A percentile compares a stretch with the other conserved stretches of the same genome.
Conservation (phyloP, 345 rosid genomes). For the Boechera stricta region DNA sequence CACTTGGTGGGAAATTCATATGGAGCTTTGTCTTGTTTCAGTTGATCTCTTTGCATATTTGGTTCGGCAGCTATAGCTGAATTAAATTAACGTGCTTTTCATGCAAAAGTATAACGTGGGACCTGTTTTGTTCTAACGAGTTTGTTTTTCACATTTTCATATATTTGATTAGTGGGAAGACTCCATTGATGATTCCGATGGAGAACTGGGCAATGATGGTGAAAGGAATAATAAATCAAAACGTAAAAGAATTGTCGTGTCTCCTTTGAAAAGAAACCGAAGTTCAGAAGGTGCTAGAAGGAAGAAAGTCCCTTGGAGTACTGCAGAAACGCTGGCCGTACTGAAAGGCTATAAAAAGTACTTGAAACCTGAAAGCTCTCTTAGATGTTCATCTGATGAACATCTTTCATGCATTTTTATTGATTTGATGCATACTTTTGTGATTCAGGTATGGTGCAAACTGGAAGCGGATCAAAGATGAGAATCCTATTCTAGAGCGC, state of each 20-base stretch:
- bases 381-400: slow-evolving; percentile 8
- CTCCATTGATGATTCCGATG: slow-evolving; percentile 41
- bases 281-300: slow-evolving; percentile 29
- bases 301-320: slow-evolving; percentile 35
- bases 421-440: slow-evolving; percentile 24
- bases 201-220: slow-evolving; percentile 23
- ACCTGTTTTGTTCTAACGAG: slow-evolving; percentile 20
- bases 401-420: slow-evolving; percentile 17
- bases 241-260: slow-evolving; percentile 17
- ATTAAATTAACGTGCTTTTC: neutral
- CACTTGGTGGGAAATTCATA: slow-evolving; percentile 1
- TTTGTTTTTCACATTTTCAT: slow-evolving; percentile 9
- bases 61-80: neutral
- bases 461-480: slow-evolving; percentile 45
- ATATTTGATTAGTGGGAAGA: slow-evolving; percentile 48
- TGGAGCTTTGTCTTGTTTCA: slow-evolving; percentile 21
- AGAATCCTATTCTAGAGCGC: slow-evolving; percentile 30
- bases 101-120: neutral
- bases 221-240: slow-evolving; percentile 21
- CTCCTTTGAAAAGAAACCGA: slow-evolving; percentile 33
- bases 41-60: slow-evolving; percentile 8
- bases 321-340: slow-evolving; percentile 46
- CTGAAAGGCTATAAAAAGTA: slow-evolving; percentile 45
- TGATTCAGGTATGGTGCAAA: slow-evolving; percentile 44
- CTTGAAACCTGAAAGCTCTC: slow-evolving; percentile 26